Evolutionary conservation across 257 asterid species (phyloP).

Genomic region (Ilex asprella): DNA sequence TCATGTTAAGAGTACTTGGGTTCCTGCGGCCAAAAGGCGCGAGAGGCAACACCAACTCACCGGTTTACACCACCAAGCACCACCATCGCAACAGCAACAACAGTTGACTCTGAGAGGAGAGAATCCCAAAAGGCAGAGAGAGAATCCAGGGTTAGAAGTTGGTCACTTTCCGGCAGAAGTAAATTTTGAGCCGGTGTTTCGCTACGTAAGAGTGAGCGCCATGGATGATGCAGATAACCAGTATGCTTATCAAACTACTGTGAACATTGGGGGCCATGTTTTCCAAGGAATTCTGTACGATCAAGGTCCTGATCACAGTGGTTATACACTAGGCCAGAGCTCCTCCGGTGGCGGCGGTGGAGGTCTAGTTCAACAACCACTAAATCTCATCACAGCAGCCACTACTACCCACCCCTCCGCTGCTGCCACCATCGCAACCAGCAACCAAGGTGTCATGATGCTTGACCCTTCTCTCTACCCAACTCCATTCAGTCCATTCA

Average conservation of each 20-base stretch:
- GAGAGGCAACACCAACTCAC: constrained; percentile 49
- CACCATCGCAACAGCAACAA: constrained; percentile 8
- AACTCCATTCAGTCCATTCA: constrained; percentile 42
- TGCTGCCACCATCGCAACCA: background rate
- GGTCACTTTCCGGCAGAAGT: constrained; percentile 62
- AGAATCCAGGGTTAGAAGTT: constrained; percentile 54
- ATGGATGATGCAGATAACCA: constrained; percentile 60
- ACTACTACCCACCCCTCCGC: constrained; percentile 4
- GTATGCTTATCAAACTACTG: constrained; percentile 71
- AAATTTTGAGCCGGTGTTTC: constrained; percentile 52
- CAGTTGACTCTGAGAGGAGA: constrained; percentile 25
- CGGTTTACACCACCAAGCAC: constrained; percentile 18
- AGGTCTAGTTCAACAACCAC: constrained; percentile 15
- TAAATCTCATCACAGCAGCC: constrained; percentile 26
- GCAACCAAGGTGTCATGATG: constrained; percentile 28
- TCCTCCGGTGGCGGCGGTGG: constrained; percentile 33
- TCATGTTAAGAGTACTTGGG: constrained; percentile 76
- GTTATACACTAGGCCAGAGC: constrained; percentile 20
- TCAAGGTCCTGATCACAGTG: constrained; percentile 48
- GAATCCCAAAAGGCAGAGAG: constrained; percentile 41
- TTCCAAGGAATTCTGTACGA: constrained; percentile 76
- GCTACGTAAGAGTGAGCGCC: constrained; percentile 64
- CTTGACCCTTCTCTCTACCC: constrained; percentile 62
- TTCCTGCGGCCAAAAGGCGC: constrained; percentile 70
- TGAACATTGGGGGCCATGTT: constrained; percentile 61